Evolutionary conservation across 2,329 filamentous ascomycete species (phyloP), one percentile per base, ranked within the genome.

Genomic region (Diaporthe amygdali): DNA sequence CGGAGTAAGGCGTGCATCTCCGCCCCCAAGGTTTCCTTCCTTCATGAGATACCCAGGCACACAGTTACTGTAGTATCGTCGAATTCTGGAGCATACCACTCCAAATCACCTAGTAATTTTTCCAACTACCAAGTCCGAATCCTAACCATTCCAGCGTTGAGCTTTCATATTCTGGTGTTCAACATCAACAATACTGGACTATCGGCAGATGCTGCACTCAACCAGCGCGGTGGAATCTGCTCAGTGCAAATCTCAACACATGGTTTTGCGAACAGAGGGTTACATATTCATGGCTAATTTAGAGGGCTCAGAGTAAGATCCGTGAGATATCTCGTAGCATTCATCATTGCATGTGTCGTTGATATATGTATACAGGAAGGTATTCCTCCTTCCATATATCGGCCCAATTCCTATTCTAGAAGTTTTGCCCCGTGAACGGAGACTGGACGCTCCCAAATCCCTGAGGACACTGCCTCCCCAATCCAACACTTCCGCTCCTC

Each of bases 401-500:
- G 25, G 20, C 27, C 20, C 9, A 37, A n/a, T 12, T 14, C 10
- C 34, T 20, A n/a, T 5, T 25, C 47, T 71, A 78, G 37, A 80
- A 82, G 63, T 81, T 80, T n/a, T 71, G 74, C 2, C 81, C 81
- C 3, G 77, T 81, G 68, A 78, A 82, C 4, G 77, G 70, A 74
- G 78, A 80, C 75, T 83, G 81, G 39, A 82, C 81, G 51, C 78
- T 81, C 3, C 75, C 80, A 73, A 82, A 87, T 71, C 88, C 88
- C 74, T 87, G 86, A 3, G 84, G 83, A 78, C 88, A 90, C 67
- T 82, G 77, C 67, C 78, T 81, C 0, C 87, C 88, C 63, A 90
- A 75, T 0, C 85, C 83, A 27, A 82, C 84, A 75, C 86, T 89
- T 2, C 87, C 88, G 78, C 84, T 86, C 46, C 88, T 79, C 81